phyloP scores from a whole-genome alignment of 1,139 yeast species.

The Pichia sp. region DNA sequence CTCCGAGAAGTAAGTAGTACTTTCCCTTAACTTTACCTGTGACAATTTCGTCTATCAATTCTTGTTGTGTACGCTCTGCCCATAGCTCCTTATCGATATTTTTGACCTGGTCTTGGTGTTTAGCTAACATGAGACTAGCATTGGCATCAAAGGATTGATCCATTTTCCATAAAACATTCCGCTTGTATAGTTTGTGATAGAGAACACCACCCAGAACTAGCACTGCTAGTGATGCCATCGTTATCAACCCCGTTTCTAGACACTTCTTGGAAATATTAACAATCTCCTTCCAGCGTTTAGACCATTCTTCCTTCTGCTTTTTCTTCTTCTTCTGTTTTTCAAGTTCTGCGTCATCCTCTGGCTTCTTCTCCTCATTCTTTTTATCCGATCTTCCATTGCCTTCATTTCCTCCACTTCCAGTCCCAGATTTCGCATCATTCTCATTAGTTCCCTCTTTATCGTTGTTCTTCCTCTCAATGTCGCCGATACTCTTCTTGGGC shows the following conservation, averaged over 20 bases:
- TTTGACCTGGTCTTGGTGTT: conserved; percentile 30
- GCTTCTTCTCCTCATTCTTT: conserved; percentile 7
- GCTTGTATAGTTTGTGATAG: conserved; percentile 58
- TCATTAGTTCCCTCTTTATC: conserved; percentile 2
- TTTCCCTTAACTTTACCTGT: conserved; percentile 59
- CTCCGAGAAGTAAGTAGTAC: conserved; percentile 70
- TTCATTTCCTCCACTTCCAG: too few species aligned
- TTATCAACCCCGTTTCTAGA: conserved; percentile 66
- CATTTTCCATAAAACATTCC: conserved; percentile 59
- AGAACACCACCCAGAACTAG: conserved; percentile 65
- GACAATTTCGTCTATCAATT: conserved; percentile 56
- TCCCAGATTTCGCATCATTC: too few species aligned
- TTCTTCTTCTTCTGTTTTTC: conserved; percentile 1
- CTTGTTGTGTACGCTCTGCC: conserved; percentile 69
- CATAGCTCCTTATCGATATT: conserved; percentile 42
- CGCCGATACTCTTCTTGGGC: too few species aligned
- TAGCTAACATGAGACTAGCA: conserved; percentile 35
- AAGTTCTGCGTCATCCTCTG: not conserved
- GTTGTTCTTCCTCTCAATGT: too few species aligned
- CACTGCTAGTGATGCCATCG: conserved; percentile 65
- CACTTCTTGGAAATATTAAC: conserved; percentile 41
- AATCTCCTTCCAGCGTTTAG: conserved; percentile 21
- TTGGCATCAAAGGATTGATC: conserved; percentile 60
- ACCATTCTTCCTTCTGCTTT: too few species aligned
- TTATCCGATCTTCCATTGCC: conserved; percentile 9